These are phyloP conservation scores for Bothriochloa decipiens DNA, from an alignment of 176 grass and related monocot genomes.

Conservation along the genomic window DNA sequence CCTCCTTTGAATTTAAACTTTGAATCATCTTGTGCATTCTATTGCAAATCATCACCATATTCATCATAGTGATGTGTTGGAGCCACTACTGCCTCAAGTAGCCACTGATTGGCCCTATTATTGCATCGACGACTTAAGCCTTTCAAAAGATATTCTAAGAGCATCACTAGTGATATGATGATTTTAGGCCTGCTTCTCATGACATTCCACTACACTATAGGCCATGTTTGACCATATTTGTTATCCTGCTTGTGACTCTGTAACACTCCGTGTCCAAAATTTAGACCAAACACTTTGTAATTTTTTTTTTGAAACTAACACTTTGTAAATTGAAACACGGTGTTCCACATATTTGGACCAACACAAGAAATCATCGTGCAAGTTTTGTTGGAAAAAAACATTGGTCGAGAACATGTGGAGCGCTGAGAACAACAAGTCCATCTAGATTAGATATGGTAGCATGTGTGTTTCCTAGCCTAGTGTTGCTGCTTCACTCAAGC, in stretches of 20 bases:
- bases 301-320: no score
- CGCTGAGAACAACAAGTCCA: neutral
- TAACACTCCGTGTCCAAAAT: no score
- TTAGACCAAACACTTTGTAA: neutral
- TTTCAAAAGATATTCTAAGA: no score
- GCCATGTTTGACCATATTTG: no score
- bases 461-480: neutral
- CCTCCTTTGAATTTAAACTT: neutral
- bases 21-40: neutral
- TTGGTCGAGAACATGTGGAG: slow-evolving; percentile 27
- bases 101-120: no score
- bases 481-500: slow-evolving; percentile 19
- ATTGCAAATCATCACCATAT: neutral
- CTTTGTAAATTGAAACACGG: neutral
- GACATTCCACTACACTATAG: no score
- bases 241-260: no score
- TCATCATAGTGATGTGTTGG: no score
- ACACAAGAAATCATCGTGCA: neutral
- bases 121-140: no score
- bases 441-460: slow-evolving; percentile 8
- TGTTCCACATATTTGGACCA: neutral
- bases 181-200: no score
- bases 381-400: neutral
- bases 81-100: no score
- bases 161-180: no score